phyloP scores from a whole-genome alignment of 208 protist species.

The Leishmania guyanensis region DNA sequence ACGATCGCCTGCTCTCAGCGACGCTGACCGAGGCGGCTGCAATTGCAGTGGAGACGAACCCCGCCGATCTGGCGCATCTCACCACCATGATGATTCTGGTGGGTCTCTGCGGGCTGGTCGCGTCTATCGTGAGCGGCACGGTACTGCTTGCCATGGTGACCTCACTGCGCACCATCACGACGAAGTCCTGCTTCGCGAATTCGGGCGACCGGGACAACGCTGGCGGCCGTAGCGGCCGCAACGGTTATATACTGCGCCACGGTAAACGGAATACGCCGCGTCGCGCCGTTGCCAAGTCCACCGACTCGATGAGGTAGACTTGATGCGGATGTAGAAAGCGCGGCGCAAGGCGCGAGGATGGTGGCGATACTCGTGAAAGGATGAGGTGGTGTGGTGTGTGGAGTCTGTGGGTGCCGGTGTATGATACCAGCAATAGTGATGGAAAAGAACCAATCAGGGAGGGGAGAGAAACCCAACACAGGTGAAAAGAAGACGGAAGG shows the following conservation, averaged over 20 bases:
- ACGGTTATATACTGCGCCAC: conserved; percentile 1
- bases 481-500: background rate
- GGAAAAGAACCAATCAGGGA: background rate
- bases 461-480: background rate
- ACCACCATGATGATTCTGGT: conserved; percentile 13
- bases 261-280: background rate
- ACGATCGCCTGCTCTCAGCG: background rate
- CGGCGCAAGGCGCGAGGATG: background rate
- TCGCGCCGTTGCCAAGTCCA: background rate
- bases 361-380: background rate
- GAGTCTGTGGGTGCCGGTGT: background rate
- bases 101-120: conserved; percentile 17
- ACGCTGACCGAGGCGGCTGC: background rate
- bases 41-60: background rate
- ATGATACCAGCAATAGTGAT: background rate
- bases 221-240: background rate
- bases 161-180: conserved; percentile 22
- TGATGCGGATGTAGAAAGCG: background rate
- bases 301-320: background rate
- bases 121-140: conserved; percentile 19
- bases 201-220: background rate
- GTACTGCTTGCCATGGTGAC: conserved; percentile 24
- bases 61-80: background rate
- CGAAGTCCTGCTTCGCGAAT: conserved; percentile 20
- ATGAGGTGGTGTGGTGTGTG: background rate